Evolutionary conservation across 768 basidiomycete species (phyloP), one percentile per base, ranked within the genome.

Genomic region (Mycena polygramma): DNA sequence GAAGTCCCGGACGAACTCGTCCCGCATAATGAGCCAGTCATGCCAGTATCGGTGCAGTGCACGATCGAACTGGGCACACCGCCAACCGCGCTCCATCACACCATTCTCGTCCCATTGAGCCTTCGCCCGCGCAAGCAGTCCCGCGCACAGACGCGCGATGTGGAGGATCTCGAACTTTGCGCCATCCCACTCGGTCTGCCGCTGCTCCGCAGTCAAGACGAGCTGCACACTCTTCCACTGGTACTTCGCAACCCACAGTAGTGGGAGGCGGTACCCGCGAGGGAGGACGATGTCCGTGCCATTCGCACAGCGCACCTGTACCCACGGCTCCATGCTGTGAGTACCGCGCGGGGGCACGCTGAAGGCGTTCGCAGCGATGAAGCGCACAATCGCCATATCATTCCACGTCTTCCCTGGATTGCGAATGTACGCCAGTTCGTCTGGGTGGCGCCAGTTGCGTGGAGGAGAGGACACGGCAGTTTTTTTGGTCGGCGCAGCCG

Each of bases 191-290:
- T 87, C 85, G 45, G 74, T 72, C 26, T 78, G 74, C 4, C 79
- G 77, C 26, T 77, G 73, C 30, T 66, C 66, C 4, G 82, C 80
- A 8, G 80, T 81, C 59, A 85, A 68, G 14, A 86, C 83, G 36
- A 87, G 79, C 63, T 79, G 71, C 5, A 86, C 70, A 15, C 79
- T 81, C 67, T 82, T 82, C 84, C 84, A 87, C 61, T 80, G 80
- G 66, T 83, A 86, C 62, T 82, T 82, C 45, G 83, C 83, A 24
- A 83, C 79, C 74, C 85, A 87, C 79, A 87, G 80, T 20, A 87
- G 73, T 0, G 86, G 85, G 20, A 85, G 73, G 1, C 86, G 78
- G 70, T 87, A 87, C 13, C 76, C 80, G 9, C 81, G 73, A 14
- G 85, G 86, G 2, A 85, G 65, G 2, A 74, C 51, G 11, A 76